These are phyloP conservation scores for Artemisia tridentata DNA, from an alignment of 129 eudicot genomes.

Conservation along the genomic window DNA sequence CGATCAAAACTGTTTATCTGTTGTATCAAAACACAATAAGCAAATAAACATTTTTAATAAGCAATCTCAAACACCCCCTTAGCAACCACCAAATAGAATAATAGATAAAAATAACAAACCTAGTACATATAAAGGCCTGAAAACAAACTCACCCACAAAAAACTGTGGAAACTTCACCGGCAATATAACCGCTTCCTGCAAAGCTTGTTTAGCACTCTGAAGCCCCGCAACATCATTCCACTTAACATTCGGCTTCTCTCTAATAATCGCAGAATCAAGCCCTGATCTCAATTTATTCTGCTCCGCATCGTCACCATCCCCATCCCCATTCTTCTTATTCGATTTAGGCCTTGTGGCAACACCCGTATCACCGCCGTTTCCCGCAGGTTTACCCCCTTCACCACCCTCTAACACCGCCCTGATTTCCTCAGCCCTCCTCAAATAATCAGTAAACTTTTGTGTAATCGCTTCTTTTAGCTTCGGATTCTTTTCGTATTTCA, in stretches of 20 bases:
- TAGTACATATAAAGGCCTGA: not conserved
- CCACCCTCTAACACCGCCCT: constrained; percentile 62
- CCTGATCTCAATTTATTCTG: constrained; percentile 55
- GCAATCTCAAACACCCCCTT: not conserved
- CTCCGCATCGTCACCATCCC: constrained; percentile 66
- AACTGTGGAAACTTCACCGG: constrained; percentile 71
- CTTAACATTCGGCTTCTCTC: constrained; percentile 63
- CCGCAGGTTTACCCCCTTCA: constrained; percentile 41
- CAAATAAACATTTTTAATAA: not conserved
- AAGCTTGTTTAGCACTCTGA: constrained; percentile 63
- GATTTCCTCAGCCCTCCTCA: constrained; percentile 79
- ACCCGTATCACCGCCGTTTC: constrained; percentile 50
- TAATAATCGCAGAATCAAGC: constrained; percentile 54
- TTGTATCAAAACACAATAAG: too few relatives aligned
- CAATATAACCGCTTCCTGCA: constrained; percentile 68
- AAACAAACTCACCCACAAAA: constrained; percentile 53
- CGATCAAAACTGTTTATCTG: too few relatives aligned
- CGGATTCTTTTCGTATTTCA: constrained; percentile 70
- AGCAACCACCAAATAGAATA: constrained; percentile 1
- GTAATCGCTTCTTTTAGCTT: constrained; percentile 69
- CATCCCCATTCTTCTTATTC: constrained; percentile 49
- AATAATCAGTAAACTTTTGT: constrained; percentile 62
- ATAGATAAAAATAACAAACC: not conserved
- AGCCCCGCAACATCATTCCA: constrained; percentile 75
- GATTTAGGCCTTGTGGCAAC: constrained; percentile 54